Conservation (phyloP, 2,329 filamentous ascomycete species). For the Venturia asperata region DNA sequence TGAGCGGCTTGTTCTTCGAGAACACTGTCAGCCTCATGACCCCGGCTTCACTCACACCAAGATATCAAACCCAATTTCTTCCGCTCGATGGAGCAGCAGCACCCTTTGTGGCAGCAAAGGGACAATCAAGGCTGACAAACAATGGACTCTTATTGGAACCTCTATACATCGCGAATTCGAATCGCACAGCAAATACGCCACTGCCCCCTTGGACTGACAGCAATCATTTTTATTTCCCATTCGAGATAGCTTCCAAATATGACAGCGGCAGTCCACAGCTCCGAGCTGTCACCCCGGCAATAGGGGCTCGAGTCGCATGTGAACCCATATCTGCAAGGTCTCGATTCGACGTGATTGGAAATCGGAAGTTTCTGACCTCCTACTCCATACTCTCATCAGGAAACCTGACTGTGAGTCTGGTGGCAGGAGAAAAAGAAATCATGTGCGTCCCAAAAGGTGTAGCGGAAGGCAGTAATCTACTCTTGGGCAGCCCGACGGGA, state of each 20-base stretch:
- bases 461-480: too few relatives aligned
- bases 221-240: slow-evolving; percentile 43
- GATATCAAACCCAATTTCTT: too few relatives aligned
- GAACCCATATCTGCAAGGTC: slow-evolving; percentile 8
- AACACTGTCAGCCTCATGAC: too few relatives aligned
- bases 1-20: slow-evolving; percentile 47
- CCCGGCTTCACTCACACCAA: too few relatives aligned
- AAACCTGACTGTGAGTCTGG: too few relatives aligned
- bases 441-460: too few relatives aligned
- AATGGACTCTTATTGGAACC: slow-evolving; percentile 31
- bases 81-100: slow-evolving; percentile 28
- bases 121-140: slow-evolving; percentile 3
- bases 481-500: background rate
- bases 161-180: slow-evolving; percentile 41
- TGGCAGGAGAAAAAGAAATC: too few relatives aligned
- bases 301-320: slow-evolving; percentile 34
- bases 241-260: too few relatives aligned
- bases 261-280: too few relatives aligned
- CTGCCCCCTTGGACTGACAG: slow-evolving; percentile 47
- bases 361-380: background rate
- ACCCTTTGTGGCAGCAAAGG: too few relatives aligned
- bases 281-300: slow-evolving; percentile 28
- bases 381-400: too few relatives aligned
- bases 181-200: slow-evolving; percentile 37
- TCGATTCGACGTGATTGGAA: background rate